Evolutionary conservation across 169 alveolate genomes (phyloP), one percentile per base, ranked within the genome.

Genomic region (Plasmodium chabaudi): DNA sequence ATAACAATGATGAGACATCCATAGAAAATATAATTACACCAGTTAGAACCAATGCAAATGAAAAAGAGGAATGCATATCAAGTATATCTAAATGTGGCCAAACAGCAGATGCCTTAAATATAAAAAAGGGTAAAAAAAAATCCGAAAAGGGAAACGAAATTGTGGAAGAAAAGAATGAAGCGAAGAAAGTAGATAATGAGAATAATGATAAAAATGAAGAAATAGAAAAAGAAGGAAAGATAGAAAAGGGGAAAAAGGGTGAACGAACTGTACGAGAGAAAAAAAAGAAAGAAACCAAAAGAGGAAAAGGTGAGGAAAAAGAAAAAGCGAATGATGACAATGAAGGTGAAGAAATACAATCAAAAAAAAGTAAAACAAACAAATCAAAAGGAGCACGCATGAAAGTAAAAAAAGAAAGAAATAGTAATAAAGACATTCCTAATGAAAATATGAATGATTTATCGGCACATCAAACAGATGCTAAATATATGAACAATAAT

Each of bases 341-440:
- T 59, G 47, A 21, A 44, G 15, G 19, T 25, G 61, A 59, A 42
- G 55, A 60, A 44, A 57, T 27, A 34, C 42, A 34, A 34, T 34
- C 6, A 49, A 61, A 75, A 75, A 47, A 21, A 49, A 72, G 57
- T 19, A 42, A 21, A 39, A n/a, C 9, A 55, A 57, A 56, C 34
- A 42, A 27, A 47, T 56, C 15, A 49, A 42, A 63, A 13, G 59
- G 59, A 13, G 49, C 67, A 49, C 27, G 27, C 13, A 49, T 47
- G 9, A 63, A 47, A 19, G 23, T 19, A 64, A 74, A 74, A 64
- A 60, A 60, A 51, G 74, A 74, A 60, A 9, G 13, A 1, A 42
- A 53, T 34, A 34, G 7, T 34, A 34, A 34, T 34, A 34, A 34
- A 34, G 5, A 3, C 0, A 2, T 34, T 4, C 42, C 42, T 34